Base-by-base conservation (phyloP, 2,329 filamentous ascomycete genomes). In the Diaporthe citriasiana region DNA sequence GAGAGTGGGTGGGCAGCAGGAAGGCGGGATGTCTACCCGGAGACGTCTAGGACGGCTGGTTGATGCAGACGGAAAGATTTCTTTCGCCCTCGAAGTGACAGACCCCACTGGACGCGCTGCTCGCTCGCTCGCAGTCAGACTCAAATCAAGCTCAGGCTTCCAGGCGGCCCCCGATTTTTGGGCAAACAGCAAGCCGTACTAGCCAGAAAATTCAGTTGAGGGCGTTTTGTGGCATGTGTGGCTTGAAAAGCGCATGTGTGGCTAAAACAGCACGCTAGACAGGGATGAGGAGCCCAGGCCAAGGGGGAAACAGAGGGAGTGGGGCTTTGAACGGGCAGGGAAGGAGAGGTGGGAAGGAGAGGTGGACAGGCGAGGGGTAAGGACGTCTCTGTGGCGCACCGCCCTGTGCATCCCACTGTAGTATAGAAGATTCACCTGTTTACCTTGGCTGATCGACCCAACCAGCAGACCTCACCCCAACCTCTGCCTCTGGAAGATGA, bases 81-180 rank as follows among this genome's bases (percentile, higher is more conserved):
- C 71, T 75, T 71, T 73, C 60, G 57, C 63, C 38, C 55, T 56
- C 47, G 35, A 45, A 56, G 40, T 71, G 55, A 68, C 30, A 71
- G 74, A 75, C 74, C 74, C 74, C 71, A 72, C 72, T 51, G 68
- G 50, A n/a, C n/a, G n/a, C n/a, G n/a, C n/a, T n/a, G n/a, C 70
- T 40, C 70, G 63, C 70, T 70, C 47, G 70, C 68, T 74, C 55
- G 56, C 33, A 68, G 22, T 53, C 63, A 68, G 63, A 33, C 63
- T 53, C 47, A 53, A 40, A 47, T 53, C 47, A 53, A 40, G 63
- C 47, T 68, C 47, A 63, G 27, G 40, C 33, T 57, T n/a, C 30
- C 9, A 35, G 53, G 42, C 30, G 27, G 42, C 22, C 69, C 56
- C 69, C 42, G 53, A 13, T 71, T 60, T 60, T 69, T 47, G 50